Evolutionary conservation across 2,329 filamentous ascomycete genomes (phyloP).

Genomic region (Venturia pyrina): DNA sequence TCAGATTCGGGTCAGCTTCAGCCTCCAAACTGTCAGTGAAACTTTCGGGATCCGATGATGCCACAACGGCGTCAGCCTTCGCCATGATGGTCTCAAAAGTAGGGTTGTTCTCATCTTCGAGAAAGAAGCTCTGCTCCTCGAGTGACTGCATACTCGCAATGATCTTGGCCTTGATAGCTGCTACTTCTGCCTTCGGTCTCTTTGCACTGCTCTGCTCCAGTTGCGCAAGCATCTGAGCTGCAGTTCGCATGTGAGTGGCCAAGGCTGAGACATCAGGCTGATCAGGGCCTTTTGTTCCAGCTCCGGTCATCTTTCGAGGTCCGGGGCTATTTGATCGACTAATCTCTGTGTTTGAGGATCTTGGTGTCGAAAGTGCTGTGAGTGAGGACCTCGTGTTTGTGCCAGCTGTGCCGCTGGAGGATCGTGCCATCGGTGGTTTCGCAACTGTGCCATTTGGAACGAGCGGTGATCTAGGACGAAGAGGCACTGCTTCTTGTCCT

Average conservation of each 20-base stretch:
- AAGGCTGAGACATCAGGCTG: conserved; percentile 74
- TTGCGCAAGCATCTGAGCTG: conserved; percentile 78
- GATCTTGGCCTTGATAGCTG: conserved; percentile 74
- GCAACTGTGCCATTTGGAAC: not conserved
- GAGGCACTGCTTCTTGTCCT: conserved; percentile 33
- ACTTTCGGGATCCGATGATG: conserved; percentile 31
- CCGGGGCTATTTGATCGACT: conserved; percentile 61
- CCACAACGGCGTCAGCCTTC: conserved; percentile 48
- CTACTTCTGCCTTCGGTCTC: conserved; percentile 68
- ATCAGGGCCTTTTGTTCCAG: conserved; percentile 49
- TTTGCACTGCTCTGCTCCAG: conserved; percentile 73
- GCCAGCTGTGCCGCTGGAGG: conserved; percentile 49
- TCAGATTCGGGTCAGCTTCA: conserved; percentile 41
- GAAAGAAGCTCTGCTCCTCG: conserved; percentile 74
- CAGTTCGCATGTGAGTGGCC: conserved; percentile 79
- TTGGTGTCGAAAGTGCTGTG: conserved; percentile 53
- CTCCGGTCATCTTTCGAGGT: conserved; percentile 50
- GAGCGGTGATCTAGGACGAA: conserved; percentile 16
- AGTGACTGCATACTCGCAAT: conserved; percentile 84
- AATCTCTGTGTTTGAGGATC: conserved; percentile 57
- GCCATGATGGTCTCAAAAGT: conserved; percentile 79
- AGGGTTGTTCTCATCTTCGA: conserved; percentile 57
- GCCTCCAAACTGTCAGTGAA: conserved; percentile 44
- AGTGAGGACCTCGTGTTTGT: conserved; percentile 43
- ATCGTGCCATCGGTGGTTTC: conserved; percentile 24